phyloP scores from a whole-genome alignment of 495 filamentous ascomycete species.

The Aspergillus hancockii region DNA sequence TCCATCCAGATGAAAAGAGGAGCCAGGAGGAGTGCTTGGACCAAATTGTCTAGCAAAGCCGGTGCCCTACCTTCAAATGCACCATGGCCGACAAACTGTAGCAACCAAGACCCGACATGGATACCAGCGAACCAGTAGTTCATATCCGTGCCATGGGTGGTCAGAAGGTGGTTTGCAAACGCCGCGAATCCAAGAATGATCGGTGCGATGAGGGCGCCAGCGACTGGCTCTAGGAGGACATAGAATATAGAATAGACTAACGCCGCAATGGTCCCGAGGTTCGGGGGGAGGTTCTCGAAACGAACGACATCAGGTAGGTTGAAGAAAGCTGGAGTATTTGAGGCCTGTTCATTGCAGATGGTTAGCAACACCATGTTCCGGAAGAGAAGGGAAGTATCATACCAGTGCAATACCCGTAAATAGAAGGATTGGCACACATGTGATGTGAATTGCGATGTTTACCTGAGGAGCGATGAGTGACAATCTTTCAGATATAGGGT shows the following conservation, averaged over 20 bases:
- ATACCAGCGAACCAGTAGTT: constrained; percentile 71
- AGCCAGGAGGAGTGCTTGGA: constrained; percentile 89
- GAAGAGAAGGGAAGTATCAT: constrained; percentile 30
- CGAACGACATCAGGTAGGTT: constrained; percentile 68
- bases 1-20: constrained; percentile 99
- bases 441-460: constrained; percentile 88
- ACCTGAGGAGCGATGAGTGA: constrained; percentile 42
- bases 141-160: constrained; percentile 61
- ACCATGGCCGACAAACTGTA: constrained; percentile 91
- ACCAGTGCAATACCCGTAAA: constrained; percentile 80
- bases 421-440: constrained; percentile 82
- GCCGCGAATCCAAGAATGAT: constrained; percentile 73
- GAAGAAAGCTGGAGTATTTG: constrained; percentile 74
- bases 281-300: constrained; percentile 75
- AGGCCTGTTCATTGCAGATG: constrained; percentile 52
- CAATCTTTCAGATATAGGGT: neutral
- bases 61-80: constrained; percentile 86
- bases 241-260: constrained; percentile 77
- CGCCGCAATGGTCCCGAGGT: constrained; percentile 74
- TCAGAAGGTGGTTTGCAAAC: constrained; percentile 70
- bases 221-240: constrained; percentile 90
- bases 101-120: constrained; percentile 75
- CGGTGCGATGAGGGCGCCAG: constrained; percentile 71
- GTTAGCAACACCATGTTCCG: neutral
- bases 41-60: constrained; percentile 84